Percentiles rank a stretch among this genome's conserved stretches.
Conservation (phyloP, 202 grass and related monocot genomes). For the Bolboschoenoplectus hybrid region DNA sequence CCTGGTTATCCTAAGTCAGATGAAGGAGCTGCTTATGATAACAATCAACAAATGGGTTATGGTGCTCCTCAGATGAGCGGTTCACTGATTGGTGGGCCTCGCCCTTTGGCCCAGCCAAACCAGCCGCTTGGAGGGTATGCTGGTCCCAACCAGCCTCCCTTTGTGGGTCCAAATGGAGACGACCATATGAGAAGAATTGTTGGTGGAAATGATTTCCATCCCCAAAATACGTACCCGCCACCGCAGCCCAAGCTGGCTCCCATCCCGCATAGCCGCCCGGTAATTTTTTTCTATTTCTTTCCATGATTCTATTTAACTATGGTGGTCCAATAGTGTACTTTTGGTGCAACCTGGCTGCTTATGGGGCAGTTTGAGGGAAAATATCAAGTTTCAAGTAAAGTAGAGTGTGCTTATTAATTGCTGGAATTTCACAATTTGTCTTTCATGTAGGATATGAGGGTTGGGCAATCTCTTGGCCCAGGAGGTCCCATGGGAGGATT, state of each 20-base stretch:
- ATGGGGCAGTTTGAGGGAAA: background rate
- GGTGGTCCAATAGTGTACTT: background rate
- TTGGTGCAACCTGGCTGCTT: background rate
- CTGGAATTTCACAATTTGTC: constrained; percentile 33
- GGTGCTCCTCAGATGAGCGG: constrained; percentile 41
- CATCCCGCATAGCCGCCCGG: constrained; percentile 59
- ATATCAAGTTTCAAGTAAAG: background rate
- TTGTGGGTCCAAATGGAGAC: constrained; percentile 48
- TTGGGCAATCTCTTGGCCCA: constrained; percentile 45
- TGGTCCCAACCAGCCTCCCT: constrained; percentile 41
- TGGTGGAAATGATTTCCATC: constrained; percentile 44
- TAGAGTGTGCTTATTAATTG: constrained; percentile 30
- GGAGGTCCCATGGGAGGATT: constrained; percentile 63
- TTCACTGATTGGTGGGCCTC: background rate
- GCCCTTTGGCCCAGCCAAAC: constrained; percentile 38
- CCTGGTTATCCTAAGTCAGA: constrained; percentile 46
- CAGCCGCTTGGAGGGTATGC: constrained; percentile 48
- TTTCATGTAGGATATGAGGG: constrained; percentile 64
- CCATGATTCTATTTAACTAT: constrained; percentile 25
- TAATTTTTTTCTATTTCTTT: constrained; percentile 45
- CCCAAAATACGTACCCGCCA: constrained; percentile 54
- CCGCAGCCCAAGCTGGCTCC: constrained; percentile 77
- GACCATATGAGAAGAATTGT: constrained; percentile 53
- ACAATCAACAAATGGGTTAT: constrained; percentile 53
- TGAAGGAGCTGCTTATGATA: constrained; percentile 46